Conservation (phyloP, 176 grass and related monocot genomes). For the Cymbopogon citratus region DNA sequence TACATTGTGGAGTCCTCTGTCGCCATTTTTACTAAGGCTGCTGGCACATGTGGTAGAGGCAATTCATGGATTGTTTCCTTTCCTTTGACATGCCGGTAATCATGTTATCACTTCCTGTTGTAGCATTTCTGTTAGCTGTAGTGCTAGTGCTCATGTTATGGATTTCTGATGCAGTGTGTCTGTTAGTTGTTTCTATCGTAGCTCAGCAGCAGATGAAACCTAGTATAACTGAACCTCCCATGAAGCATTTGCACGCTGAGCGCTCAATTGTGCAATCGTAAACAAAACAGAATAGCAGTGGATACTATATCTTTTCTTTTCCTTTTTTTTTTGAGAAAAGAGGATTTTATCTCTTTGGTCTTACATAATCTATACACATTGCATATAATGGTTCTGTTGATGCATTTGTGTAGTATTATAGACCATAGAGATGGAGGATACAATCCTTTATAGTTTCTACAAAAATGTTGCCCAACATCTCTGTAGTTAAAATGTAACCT, state of each 20-base stretch:
- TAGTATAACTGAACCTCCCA: neutral
- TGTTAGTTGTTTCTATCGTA: neutral
- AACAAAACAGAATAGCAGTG: neutral
- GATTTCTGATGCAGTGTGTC: neutral
- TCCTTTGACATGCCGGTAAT: neutral
- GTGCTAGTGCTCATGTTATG: neutral
- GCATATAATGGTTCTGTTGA: neutral
- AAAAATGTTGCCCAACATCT: neutral
- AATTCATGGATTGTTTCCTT: constrained; percentile 26
- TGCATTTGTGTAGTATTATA: neutral
- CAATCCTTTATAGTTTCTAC: neutral
- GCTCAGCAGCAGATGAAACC: neutral
- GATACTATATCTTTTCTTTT: neutral
- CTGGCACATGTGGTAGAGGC: neutral
- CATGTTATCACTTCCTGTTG: neutral
- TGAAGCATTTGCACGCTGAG: neutral
- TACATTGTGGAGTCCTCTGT: neutral
- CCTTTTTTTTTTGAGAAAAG: neutral
- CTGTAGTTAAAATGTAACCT: neutral
- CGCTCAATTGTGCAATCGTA: neutral
- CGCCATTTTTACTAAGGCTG: neutral
- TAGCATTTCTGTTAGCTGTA: neutral
- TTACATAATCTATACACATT: neutral
- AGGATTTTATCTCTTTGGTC: neutral
- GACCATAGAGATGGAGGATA: neutral